phyloP scores from a whole-genome alignment of 352 stramenopile genomes.

The Sclerospora graminicola region DNA sequence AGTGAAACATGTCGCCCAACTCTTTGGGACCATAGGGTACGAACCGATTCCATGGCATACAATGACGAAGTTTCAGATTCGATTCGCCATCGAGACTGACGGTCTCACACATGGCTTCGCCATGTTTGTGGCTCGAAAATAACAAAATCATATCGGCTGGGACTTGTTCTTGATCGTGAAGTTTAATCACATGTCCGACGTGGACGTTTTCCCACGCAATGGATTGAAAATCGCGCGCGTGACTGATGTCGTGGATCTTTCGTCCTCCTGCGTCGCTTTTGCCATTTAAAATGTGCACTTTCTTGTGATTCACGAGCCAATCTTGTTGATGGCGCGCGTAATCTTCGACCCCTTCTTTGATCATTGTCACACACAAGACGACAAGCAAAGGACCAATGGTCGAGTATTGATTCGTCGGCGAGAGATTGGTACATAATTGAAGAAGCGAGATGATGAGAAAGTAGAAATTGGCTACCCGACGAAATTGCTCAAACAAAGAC shows the following conservation, averaged over 20 bases:
- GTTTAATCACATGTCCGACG: constrained; percentile 77
- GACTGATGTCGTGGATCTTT: not conserved
- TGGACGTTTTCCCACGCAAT: constrained; percentile 68
- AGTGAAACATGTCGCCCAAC: too few species aligned
- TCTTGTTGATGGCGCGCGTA: constrained; percentile 63
- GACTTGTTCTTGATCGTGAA: constrained; percentile 66
- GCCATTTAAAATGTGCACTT: constrained; percentile 38
- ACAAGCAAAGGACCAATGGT: constrained; percentile 77
- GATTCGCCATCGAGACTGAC: constrained; percentile 86
- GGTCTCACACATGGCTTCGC: constrained; percentile 79
- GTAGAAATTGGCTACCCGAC: constrained; percentile 88
- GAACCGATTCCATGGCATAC: too few species aligned
- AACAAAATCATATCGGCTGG: constrained; percentile 84
- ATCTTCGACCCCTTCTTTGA: constrained; percentile 85
- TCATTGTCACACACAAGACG: constrained; percentile 80
- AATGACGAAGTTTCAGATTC: constrained; percentile 84
- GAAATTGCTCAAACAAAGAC: constrained; percentile 82
- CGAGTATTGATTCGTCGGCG: constrained; percentile 72
- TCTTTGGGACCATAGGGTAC: too few species aligned
- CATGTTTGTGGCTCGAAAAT: too few species aligned
- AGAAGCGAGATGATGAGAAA: constrained; percentile 87
- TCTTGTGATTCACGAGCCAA: constrained; percentile 71
- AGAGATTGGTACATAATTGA: constrained; percentile 70
- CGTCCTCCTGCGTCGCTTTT: not conserved
- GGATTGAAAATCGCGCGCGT: constrained; percentile 36